Evolutionary conservation across 306 rosid species (phyloP).

Genomic region (Vachellia pachyceras): DNA sequence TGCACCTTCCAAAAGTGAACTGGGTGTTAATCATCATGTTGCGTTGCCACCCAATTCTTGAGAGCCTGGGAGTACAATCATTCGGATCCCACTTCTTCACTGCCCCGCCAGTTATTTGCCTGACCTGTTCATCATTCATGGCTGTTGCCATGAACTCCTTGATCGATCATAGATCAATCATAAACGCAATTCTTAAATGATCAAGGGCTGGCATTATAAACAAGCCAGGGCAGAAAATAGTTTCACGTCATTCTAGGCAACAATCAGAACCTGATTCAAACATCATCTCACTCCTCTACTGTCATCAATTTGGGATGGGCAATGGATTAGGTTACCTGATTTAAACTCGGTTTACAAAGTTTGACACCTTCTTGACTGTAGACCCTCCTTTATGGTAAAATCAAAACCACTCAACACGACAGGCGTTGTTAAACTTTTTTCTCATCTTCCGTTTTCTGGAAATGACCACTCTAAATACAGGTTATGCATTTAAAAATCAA

Average conservation of each 20-base stretch:
- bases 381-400: no score
- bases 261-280: neutral
- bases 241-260: neutral
- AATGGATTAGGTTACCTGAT: no score
- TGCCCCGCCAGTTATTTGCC: constrained; percentile 51
- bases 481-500: neutral
- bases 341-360: no score
- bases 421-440: neutral
- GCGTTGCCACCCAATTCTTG: constrained; percentile 47
- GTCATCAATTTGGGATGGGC: neutral
- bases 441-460: neutral
- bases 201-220: constrained; percentile 8
- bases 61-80: constrained; percentile 36
- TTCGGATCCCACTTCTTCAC: constrained; percentile 45
- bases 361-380: no score
- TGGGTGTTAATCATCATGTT: constrained; percentile 38
- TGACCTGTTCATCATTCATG: constrained; percentile 53
- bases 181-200: constrained; percentile 23
- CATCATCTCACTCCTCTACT: neutral
- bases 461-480: neutral
- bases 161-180: constrained; percentile 35
- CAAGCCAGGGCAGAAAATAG: no score
- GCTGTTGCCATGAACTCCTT: constrained; percentile 13
- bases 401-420: constrained; percentile 7
- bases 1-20: constrained; percentile 40